Conservation (phyloP, 1,284 basidiomycete species). For the Leccinum fuscescens region DNA sequence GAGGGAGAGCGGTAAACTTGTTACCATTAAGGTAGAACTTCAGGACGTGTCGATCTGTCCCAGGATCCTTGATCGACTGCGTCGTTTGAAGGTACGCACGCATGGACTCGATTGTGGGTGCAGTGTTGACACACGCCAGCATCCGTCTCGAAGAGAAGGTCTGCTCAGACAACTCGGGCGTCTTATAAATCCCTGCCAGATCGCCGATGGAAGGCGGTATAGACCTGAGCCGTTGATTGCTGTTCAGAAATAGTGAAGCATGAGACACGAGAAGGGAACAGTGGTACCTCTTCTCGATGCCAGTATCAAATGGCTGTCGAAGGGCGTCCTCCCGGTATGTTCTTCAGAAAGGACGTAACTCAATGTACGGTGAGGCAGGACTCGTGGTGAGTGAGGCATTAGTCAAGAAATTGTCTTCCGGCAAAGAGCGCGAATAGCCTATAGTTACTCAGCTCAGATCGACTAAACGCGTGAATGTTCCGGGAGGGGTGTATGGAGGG, state of each 20-base stretch:
- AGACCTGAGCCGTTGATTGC: slow-evolving; percentile 23
- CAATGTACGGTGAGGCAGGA: slow-evolving; percentile 18
- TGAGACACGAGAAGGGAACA: not conserved
- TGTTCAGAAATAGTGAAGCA: slow-evolving; percentile 13
- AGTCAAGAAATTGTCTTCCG: slow-evolving; percentile 20
- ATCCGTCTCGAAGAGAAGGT: not conserved
- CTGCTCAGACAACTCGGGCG: slow-evolving; percentile 29
- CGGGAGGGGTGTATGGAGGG: slow-evolving; percentile 24
- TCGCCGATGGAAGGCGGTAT: slow-evolving; percentile 30
- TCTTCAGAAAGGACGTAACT: not conserved
- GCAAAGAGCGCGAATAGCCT: slow-evolving; percentile 23
- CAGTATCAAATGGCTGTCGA: slow-evolving; percentile 19
- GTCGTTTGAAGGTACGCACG: not conserved
- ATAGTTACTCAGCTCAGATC: slow-evolving; percentile 7
- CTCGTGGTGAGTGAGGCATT: slow-evolving; percentile 7
- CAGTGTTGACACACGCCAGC: slow-evolving; percentile 26
- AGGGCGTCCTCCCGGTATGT: too few species aligned
- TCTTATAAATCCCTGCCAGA: slow-evolving; percentile 30
- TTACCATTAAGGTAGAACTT: not conserved
- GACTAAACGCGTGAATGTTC: slow-evolving; percentile 6
- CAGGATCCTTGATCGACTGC: too few species aligned
- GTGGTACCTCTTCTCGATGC: slow-evolving; percentile 30
- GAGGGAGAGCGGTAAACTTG: too few species aligned
- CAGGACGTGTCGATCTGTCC: not conserved
- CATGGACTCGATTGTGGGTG: slow-evolving; percentile 7